Conservation (phyloP, 495 filamentous ascomycete species). For the Patellaria atrata region DNA sequence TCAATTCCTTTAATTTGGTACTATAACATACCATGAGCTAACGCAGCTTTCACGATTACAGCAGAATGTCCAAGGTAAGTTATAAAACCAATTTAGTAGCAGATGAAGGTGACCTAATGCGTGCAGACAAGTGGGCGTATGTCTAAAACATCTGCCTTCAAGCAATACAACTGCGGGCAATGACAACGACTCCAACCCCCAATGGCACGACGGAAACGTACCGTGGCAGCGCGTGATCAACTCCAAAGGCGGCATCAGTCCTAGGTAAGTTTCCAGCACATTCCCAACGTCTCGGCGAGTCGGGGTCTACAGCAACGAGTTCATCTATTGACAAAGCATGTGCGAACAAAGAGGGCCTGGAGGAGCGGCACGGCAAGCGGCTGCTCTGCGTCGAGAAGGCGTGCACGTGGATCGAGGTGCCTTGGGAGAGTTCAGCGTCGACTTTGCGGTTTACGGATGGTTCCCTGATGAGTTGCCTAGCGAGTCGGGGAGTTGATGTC, state of each 20-base stretch:
- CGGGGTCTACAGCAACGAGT: too few relatives aligned
- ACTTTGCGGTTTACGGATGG: conserved; percentile 26
- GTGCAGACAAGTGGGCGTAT: conserved; percentile 65
- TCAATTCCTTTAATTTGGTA: not conserved
- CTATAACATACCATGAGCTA: conserved; percentile 8
- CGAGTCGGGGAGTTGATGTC: too few relatives aligned
- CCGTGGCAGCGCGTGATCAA: conserved; percentile 94
- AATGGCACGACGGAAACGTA: conserved; percentile 60
- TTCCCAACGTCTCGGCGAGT: too few relatives aligned
- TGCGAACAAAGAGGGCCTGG: conserved; percentile 21
- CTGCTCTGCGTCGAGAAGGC: conserved; percentile 22
- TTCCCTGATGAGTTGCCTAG: conserved; percentile 27
- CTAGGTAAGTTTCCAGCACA: conserved; percentile 39
- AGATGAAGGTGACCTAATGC: conserved; percentile 2
- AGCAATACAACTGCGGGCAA: too few relatives aligned
- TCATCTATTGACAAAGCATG: not conserved
- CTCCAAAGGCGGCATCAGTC: conserved; percentile 69
- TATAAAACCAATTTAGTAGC: conserved; percentile 1
- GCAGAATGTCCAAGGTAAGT: conserved; percentile 30
- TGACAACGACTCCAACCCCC: conserved; percentile 22
- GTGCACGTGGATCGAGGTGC: conserved; percentile 23
- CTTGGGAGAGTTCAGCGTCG: conserved; percentile 25
- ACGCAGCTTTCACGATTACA: conserved; percentile 9
- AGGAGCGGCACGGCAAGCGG: conserved; percentile 25
- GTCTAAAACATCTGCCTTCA: conserved; percentile 67